A percentile compares a stretch with the other conserved stretches of the same genome.
Conservation (phyloP, 352 stramenopile genomes). For the Pythium monospermum region DNA sequence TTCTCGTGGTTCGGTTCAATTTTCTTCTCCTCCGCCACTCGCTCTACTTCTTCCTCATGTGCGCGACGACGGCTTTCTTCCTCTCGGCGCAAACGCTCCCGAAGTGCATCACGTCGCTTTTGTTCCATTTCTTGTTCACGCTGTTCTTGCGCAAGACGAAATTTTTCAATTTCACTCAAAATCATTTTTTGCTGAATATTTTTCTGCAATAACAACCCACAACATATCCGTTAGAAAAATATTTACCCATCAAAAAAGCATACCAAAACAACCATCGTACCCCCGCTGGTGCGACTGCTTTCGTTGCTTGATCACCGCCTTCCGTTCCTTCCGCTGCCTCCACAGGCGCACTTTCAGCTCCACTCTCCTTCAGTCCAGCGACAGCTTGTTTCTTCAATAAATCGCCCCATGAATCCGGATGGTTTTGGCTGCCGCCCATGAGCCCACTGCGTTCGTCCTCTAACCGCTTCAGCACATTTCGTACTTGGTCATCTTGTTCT, state of each 20-base stretch:
- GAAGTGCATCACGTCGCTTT: conserved; percentile 25
- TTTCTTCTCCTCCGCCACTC: conserved; percentile 5
- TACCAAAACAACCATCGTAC: conserved; percentile 5
- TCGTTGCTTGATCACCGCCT: too few species aligned
- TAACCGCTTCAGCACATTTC: conserved; percentile 21
- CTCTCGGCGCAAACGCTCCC: conserved; percentile 24
- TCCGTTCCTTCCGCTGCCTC: neutral
- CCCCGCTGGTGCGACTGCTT: conserved; percentile 9
- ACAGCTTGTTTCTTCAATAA: conserved; percentile 13
- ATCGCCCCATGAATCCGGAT: conserved; percentile 29
- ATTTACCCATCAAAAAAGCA: neutral
- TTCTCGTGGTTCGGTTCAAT: too few species aligned
- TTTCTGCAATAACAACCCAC: conserved; percentile 9
- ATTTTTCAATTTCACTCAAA: conserved; percentile 41
- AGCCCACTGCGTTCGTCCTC: conserved; percentile 29
- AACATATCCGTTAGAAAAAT: neutral
- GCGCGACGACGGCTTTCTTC: too few species aligned
- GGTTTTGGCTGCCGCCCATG: conserved; percentile 32
- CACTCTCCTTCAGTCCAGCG: neutral
- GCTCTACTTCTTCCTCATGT: conserved; percentile 8
- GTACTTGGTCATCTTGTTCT: conserved; percentile 21
- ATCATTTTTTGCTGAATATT: conserved; percentile 36
- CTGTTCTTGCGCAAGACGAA: conserved; percentile 35
- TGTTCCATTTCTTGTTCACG: conserved; percentile 31
- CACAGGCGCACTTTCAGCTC: neutral